These are phyloP conservation scores for Chrysosporium keratinophilum DNA, from an alignment of 2,329 filamentous ascomycete genomes.

Conservation along the genomic window DNA sequence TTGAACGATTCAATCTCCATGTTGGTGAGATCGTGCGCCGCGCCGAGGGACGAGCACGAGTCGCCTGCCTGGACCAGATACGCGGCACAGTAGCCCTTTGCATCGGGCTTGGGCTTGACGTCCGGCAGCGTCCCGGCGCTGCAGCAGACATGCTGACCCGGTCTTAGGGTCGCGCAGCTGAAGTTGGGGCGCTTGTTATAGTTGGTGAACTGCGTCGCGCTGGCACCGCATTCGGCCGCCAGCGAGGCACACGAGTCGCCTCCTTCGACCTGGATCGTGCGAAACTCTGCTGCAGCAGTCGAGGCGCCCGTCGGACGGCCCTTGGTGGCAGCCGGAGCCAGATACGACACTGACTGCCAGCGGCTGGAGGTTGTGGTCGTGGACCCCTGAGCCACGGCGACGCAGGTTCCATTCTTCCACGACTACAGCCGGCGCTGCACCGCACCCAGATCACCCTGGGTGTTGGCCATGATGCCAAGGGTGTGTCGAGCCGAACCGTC, in stretches of 20 bases:
- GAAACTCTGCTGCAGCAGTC: background rate
- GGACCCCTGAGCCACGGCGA: background rate
- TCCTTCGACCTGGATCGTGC: background rate
- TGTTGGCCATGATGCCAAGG: conserved; percentile 6
- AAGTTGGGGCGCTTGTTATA: conserved; percentile 20
- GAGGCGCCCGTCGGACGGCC: background rate
- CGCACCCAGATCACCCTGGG: background rate
- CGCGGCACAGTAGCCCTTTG: conserved; percentile 31
- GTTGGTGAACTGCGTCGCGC: background rate
- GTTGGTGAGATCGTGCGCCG: conserved; percentile 19
- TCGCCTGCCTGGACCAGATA: conserved; percentile 30
- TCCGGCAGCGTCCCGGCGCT: conserved; percentile 28
- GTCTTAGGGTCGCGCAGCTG: conserved; percentile 24
- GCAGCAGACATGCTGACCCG: conserved; percentile 32
- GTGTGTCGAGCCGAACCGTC: background rate
- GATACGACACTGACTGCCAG: background rate
- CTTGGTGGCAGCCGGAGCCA: background rate
- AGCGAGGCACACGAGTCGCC: conserved; percentile 6
- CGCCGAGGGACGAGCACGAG: conserved; percentile 28
- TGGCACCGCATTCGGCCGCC: background rate
- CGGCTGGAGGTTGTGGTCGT: background rate
- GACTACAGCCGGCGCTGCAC: conserved; percentile 1
- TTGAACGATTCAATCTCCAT: conserved; percentile 35
- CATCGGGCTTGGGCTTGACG: conserved; percentile 27
- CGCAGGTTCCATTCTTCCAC: conserved; percentile 4